These are phyloP conservation scores for Alternaria gaisen DNA, from an alignment of 2,329 filamentous ascomycete genomes.

Conservation along the genomic window DNA sequence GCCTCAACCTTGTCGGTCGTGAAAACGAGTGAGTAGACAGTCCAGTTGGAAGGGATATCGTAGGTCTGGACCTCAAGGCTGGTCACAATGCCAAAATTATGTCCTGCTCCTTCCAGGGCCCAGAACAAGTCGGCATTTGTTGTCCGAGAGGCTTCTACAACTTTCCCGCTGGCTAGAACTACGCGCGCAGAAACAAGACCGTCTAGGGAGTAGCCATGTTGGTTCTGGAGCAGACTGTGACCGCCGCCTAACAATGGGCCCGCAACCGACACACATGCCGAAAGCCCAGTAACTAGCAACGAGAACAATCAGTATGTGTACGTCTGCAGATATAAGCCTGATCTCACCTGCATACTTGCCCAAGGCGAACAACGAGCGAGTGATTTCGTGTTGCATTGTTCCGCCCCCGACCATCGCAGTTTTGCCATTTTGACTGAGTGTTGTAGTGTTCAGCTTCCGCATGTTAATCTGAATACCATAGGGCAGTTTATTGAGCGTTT, in stretches of 20 bases:
- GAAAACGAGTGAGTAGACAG: slow-evolving; percentile 24
- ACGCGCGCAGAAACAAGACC: slow-evolving; percentile 31
- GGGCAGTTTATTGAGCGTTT: slow-evolving; percentile 31
- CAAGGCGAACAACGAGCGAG: slow-evolving; percentile 33
- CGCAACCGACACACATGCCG: slow-evolving; percentile 58
- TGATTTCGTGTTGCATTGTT: slow-evolving; percentile 36
- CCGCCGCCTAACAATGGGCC: slow-evolving; percentile 66
- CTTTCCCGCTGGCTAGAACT: slow-evolving; percentile 41
- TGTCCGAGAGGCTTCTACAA: slow-evolving; percentile 39
- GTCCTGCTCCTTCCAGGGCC: slow-evolving; percentile 51
- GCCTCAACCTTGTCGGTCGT: slow-evolving; percentile 36
- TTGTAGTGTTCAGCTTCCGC: slow-evolving; percentile 36
- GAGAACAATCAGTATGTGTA: neutral
- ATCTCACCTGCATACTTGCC: slow-evolving; percentile 44
- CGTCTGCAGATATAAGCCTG: neutral
- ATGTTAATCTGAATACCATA: slow-evolving; percentile 47
- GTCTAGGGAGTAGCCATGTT: slow-evolving; percentile 51
- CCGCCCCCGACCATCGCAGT: slow-evolving; percentile 44
- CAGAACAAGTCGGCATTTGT: slow-evolving; percentile 51
- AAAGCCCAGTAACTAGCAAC: slow-evolving; percentile 27
- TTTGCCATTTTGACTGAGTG: slow-evolving; percentile 27
- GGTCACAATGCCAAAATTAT: slow-evolving; percentile 51
- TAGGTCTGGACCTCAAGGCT: slow-evolving; percentile 46
- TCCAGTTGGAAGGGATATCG: slow-evolving; percentile 24
- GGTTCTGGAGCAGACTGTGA: slow-evolving; percentile 62